Evolutionary conservation across 257 asterid genomes (phyloP).

Genomic region (Ilex aquifolium): DNA sequence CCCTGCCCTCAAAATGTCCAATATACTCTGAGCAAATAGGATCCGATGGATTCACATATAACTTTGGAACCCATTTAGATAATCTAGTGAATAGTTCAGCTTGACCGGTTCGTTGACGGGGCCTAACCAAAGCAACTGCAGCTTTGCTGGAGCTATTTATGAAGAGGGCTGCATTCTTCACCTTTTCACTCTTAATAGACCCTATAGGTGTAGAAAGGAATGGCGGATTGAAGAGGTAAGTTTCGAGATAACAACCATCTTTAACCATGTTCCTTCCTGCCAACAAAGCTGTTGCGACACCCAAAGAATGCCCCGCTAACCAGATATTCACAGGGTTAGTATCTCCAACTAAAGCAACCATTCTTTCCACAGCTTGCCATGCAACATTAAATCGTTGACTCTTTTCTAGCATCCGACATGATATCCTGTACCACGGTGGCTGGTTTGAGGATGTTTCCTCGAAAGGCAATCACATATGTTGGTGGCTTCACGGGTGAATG

Average conservation of each 20-base stretch:
- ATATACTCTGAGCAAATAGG: constrained; percentile 5
- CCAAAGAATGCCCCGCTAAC: constrained; percentile 15
- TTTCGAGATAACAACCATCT: background rate
- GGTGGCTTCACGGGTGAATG: constrained; percentile 31
- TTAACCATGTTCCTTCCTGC: constrained; percentile 1
- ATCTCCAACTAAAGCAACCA: background rate
- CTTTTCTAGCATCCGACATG: constrained; percentile 50
- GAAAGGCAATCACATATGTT: constrained; percentile 47
- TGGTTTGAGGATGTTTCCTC: constrained; percentile 52
- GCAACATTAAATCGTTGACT: constrained; percentile 43
- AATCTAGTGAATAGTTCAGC: background rate
- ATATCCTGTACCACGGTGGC: constrained; percentile 42
- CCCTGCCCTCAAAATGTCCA: constrained; percentile 5
- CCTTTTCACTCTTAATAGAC: constrained; percentile 1
- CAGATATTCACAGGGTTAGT: constrained; percentile 3
- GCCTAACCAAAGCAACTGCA: background rate
- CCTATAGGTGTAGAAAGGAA: constrained; percentile 4
- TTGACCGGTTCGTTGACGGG: background rate
- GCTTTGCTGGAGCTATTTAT: background rate
- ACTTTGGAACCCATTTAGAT: constrained; percentile 7
- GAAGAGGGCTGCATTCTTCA: constrained; percentile 4
- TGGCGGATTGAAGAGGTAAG: constrained; percentile 12
- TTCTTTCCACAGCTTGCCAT: constrained; percentile 6
- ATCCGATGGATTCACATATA: constrained; percentile 9
- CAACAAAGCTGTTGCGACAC: constrained; percentile 3